phyloP scores from a whole-genome alignment of 768 basidiomycete species.

The Scleroderma bovista region DNA sequence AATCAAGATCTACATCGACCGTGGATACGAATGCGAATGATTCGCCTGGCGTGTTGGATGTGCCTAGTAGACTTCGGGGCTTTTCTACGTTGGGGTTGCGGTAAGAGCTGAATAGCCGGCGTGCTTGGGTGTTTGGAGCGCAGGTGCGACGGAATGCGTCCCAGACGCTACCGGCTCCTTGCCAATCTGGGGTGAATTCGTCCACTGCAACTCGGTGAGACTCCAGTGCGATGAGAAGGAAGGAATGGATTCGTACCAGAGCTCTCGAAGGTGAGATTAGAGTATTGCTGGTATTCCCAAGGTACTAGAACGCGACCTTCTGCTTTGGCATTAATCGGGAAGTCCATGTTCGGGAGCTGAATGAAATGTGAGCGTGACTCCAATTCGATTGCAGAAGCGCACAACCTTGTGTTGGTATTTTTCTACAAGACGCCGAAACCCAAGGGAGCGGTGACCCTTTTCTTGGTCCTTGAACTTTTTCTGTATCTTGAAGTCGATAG shows the following conservation, averaged over 20 bases:
- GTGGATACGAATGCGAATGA: conserved; percentile 61
- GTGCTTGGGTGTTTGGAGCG: conserved; percentile 67
- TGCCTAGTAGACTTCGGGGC: conserved; percentile 22
- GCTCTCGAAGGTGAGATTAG: conserved; percentile 56
- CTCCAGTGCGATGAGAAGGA: not conserved
- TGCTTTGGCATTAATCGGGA: conserved; percentile 89
- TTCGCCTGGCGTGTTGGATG: conserved; percentile 30
- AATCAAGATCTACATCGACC: conserved; percentile 67
- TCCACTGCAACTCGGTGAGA: conserved; percentile 42
- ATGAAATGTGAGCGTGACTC: not conserved
- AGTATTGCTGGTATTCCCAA: conserved; percentile 77
- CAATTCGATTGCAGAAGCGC: no score
- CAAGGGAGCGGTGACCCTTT: conserved; percentile 70
- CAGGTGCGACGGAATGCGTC: conserved; percentile 94
- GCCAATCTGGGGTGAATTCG: conserved; percentile 80
- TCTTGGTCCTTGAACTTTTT: conserved; percentile 55
- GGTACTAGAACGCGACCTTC: conserved; percentile 92
- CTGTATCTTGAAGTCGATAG: conserved; percentile 52
- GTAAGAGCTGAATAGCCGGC: conserved; percentile 76
- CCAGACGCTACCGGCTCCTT: conserved; percentile 81
- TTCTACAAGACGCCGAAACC: conserved; percentile 70
- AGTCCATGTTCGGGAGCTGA: conserved; percentile 89
- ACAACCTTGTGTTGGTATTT: conserved; percentile 54
- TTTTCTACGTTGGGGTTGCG: conserved; percentile 40
- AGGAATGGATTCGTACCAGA: conserved; percentile 20